Evolutionary conservation across 768 basidiomycete genomes (phyloP), one percentile per base, ranked within the genome.

Genomic region (Leccinum ochraceum): DNA sequence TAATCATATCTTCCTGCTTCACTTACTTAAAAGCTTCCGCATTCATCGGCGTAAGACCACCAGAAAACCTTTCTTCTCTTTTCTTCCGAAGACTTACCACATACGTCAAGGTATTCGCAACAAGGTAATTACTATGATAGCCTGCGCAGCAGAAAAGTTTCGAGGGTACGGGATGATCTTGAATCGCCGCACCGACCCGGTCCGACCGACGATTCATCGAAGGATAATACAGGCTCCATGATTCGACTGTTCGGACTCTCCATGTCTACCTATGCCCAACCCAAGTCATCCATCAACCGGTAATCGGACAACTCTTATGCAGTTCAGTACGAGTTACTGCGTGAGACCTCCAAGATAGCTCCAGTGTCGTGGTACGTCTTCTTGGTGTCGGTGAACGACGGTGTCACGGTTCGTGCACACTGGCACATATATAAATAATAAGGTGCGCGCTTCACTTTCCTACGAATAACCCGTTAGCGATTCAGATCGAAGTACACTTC

Each of bases 121-220:
- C 16, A 22, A 30, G 6, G 44, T 17, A 36, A 22, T 6, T 17
- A 17, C 16, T 39, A 17, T 39, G 37, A 39, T 37, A 46, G 39
- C n/a, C 16, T 46, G 34, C 24, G 10, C 32, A 17, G 26, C 13
- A 17, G 8, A 28, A 32, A 46, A 16, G 7, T 37, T 42, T 9
- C 2, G 17, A 46, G 28, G n/a, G 30, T 4, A 22, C 39, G 37
- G 59, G 57, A 42, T 48, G 1, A n/a, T 37, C 17, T 58, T 51
- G 30, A 48, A 50, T 60, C 28, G 22, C 61, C 57, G 57, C 14
- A 34, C 8, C 7, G 22, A 6, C 34, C 61, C 57, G 54, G 11
- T 32, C 11, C 13, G 22, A 6, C 30, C 53, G 8, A 28, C 11
- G n/a, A 56, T 62, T 58, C 20, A 32, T 46, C 6, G 3, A 28